Percentiles rank a stretch among this genome's conserved stretches.
phyloP scores from a whole-genome alignment of 2,329 filamentous ascomycete species.

The Sphaceloma murrayae region DNA sequence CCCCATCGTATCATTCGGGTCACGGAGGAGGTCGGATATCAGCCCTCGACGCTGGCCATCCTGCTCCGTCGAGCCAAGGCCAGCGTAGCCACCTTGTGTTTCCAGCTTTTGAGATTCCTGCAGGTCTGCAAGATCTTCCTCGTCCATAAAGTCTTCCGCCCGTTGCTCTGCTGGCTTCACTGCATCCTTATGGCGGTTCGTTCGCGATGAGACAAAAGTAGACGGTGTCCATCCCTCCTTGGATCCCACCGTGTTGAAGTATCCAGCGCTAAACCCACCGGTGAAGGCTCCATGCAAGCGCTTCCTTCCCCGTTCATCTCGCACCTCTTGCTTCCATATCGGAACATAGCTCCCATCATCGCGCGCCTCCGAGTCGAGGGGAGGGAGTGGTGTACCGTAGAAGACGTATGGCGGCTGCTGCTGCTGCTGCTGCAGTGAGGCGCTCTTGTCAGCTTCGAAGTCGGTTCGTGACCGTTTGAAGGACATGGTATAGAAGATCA shows the following conservation, averaged over 20 bases:
- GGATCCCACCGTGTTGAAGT: conserved; percentile 96
- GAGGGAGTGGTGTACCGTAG: conserved; percentile 78
- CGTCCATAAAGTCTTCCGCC: conserved; percentile 94
- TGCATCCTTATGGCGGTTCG: conserved; percentile 58
- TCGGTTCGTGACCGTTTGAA: conserved; percentile 68
- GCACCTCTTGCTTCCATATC: conserved; percentile 97
- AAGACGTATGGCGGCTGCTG: conserved; percentile 63
- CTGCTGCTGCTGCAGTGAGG: conserved; percentile 50
- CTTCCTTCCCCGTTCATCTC: conserved; percentile 82
- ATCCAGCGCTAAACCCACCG: conserved; percentile 92
- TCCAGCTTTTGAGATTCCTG: conserved; percentile 68
- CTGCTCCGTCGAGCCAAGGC: conserved; percentile 58
- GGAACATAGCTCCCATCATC: conserved; percentile 91
- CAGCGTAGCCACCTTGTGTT: conserved; percentile 63
- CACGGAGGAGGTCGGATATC: conserved; percentile 63
- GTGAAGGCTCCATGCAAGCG: conserved; percentile 93
- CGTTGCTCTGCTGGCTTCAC: conserved; percentile 43
- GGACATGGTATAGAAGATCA: conserved; percentile 48
- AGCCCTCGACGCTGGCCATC: conserved; percentile 44
- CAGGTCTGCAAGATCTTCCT: conserved; percentile 82
- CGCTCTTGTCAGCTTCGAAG: conserved; percentile 54
- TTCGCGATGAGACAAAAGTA: conserved; percentile 81
- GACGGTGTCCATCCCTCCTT: conserved; percentile 96
- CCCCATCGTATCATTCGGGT: conserved; percentile 74
- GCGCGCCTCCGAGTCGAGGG: conserved; percentile 62